Evolutionary conservation across 352 stramenopile genomes (phyloP).

Genomic region (Aphanomyces stellatus): DNA sequence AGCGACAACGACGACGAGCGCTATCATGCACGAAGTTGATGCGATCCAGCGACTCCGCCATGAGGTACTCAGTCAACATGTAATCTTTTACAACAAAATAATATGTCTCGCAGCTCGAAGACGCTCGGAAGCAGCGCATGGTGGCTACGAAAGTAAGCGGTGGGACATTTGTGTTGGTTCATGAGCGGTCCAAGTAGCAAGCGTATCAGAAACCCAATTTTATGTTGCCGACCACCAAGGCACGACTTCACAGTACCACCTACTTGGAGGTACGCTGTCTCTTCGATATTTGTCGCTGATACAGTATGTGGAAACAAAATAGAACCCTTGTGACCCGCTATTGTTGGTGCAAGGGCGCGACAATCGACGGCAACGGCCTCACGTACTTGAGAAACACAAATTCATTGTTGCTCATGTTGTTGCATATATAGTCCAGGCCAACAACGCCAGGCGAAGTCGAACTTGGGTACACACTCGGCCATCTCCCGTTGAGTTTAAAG

Average conservation of each 20-base stretch:
- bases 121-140: neutral
- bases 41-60: slow-evolving; percentile 4
- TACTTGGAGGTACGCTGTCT: too few relatives aligned
- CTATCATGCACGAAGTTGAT: slow-evolving; percentile 11
- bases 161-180: neutral
- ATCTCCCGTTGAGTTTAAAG: neutral
- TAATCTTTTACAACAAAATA: neutral
- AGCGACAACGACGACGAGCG: neutral
- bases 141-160: neutral
- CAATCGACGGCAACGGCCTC: too few relatives aligned
- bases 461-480: neutral
- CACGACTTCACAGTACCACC: neutral
- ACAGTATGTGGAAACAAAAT: too few relatives aligned
- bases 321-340: too few relatives aligned
- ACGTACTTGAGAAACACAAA: too few relatives aligned
- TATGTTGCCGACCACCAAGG: neutral
- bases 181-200: too few relatives aligned
- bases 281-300: too few relatives aligned
- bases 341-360: too few relatives aligned
- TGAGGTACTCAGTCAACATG: neutral
- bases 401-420: too few relatives aligned
- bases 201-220: slow-evolving; percentile 15
- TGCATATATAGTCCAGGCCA: neutral
- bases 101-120: slow-evolving; percentile 8
- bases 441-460: neutral